Base-by-base conservation (phyloP, 2,329 filamentous ascomycete genomes). In the Epichloe gansuensis region DNA sequence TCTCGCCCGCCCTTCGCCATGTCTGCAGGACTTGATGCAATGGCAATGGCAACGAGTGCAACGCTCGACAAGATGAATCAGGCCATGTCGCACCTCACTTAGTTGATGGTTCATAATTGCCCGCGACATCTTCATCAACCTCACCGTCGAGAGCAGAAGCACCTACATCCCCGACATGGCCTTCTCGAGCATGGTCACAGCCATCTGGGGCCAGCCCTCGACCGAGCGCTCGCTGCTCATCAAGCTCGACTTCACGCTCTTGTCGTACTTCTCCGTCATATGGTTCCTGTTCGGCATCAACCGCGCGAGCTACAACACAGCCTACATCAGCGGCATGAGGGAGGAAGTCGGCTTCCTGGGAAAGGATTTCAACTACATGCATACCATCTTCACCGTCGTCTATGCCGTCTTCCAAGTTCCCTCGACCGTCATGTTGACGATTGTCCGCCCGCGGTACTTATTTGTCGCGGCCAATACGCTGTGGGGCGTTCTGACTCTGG, bases 281-380 rank as follows among this genome's bases (percentile, higher is more conserved):
- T 74, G 71, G 72, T 74, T 74, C 49, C 60, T 74, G 3, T 74
- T 74, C 52, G 72, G 72, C 31, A 65, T 74, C 48, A 72, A 71
- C 5, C 64, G 71, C 11, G 65, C 71, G 31, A 71, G 67, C 56
- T 74, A 74, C 55, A 67, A 60, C 35, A 70, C 68, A 0, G 69
- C 69, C 3, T 72, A 71, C 56, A 71, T 72, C 52, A 70, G 68
- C 49, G 68, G 69, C 21, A 71, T 71, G 69, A 62, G 64, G 39
- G 66, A 68, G 35, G 68, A 67, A 1, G 53, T 71, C 2, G 51
- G 60, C 6, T 70, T 71, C 47, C 51, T 65, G 41, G 69, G 68
- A 13, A 70, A 69, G 47, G 65, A 71, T 21, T 70, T 63, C 57
- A 71, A 71, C 48, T 69, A 70, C 57, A 69, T 70, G 67, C 54